Percentiles rank a stretch among this genome's conserved stretches.
Conservation (phyloP, 2,329 filamentous ascomycete species). For the Trichophyton rubrum region DNA sequence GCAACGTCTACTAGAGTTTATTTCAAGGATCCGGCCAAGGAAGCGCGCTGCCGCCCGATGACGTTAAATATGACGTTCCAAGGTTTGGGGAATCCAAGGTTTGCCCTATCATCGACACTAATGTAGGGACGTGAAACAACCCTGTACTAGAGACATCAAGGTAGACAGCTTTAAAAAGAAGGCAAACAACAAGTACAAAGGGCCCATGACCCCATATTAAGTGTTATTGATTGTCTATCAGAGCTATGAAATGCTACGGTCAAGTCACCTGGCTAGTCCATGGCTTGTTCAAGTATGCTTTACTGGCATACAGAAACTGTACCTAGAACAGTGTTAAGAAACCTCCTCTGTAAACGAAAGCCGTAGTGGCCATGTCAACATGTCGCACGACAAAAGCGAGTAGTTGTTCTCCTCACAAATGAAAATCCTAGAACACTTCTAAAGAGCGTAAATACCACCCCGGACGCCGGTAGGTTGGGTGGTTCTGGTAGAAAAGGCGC, state of each 20-base stretch:
- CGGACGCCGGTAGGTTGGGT: background rate
- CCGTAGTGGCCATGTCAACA: background rate
- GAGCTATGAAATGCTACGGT: conserved; percentile 1
- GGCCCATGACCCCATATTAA: background rate
- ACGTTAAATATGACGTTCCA: background rate
- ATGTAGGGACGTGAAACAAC: no score
- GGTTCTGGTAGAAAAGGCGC: background rate
- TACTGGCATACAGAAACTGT: background rate
- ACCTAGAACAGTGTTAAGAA: conserved; percentile 1
- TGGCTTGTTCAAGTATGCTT: background rate
- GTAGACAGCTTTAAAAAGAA: background rate
- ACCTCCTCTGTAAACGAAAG: background rate
- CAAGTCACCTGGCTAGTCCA: background rate
- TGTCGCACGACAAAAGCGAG: background rate
- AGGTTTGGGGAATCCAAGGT: background rate
- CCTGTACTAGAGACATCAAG: background rate
- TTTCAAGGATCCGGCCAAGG: background rate
- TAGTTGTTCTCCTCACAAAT: background rate
- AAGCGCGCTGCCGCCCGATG: background rate
- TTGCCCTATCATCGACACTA: background rate
- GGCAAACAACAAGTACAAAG: background rate
- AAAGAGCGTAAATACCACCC: background rate
- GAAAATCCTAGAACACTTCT: background rate
- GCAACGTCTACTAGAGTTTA: background rate
- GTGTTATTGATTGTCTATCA: background rate